Percentiles rank a stretch among this genome's conserved stretches.
These are phyloP conservation scores for Tephrocybe sp. DNA, from an alignment of 768 basidiomycete genomes.

Conservation along the genomic window DNA sequence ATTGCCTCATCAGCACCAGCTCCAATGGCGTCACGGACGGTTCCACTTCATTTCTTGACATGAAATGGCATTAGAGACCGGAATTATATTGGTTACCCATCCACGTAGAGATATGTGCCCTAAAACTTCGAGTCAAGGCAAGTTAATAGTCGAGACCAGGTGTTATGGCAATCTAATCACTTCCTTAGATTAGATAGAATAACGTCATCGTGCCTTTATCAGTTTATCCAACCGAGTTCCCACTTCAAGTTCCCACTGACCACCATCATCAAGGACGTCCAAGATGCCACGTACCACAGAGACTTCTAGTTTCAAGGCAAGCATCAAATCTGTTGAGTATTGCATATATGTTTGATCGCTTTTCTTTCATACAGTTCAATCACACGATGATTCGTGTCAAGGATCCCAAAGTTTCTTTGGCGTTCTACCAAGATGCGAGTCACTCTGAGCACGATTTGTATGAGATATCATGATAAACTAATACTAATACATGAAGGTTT, in stretches of 20 bases:
- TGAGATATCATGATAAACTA: neutral
- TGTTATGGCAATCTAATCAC: too few relatives aligned
- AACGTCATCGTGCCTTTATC: constrained; percentile 3
- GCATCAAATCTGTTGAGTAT: neutral
- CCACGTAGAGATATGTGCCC: too few relatives aligned
- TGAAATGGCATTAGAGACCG: too few relatives aligned
- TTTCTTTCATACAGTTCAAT: constrained; percentile 53
- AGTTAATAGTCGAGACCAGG: too few relatives aligned
- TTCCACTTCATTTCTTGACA: too few relatives aligned
- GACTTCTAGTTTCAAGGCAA: constrained; percentile 53
- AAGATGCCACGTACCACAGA: constrained; percentile 65
- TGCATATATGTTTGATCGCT: too few relatives aligned
- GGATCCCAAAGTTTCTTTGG: constrained; percentile 78
- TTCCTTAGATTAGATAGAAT: too few relatives aligned
- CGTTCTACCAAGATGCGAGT: constrained; percentile 77
- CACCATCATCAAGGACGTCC: constrained; percentile 14
- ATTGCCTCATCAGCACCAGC: constrained; percentile 11
- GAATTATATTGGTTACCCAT: too few relatives aligned
- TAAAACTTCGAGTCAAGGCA: too few relatives aligned
- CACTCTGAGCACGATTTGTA: neutral
- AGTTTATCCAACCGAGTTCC: too few relatives aligned
- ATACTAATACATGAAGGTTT: constrained; percentile 32
- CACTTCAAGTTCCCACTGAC: constrained; percentile 1
- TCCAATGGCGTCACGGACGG: constrained; percentile 9
- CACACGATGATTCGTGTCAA: constrained; percentile 90